phyloP scores from a whole-genome alignment of 345 rosid species.

The Laguncularia racemosa region DNA sequence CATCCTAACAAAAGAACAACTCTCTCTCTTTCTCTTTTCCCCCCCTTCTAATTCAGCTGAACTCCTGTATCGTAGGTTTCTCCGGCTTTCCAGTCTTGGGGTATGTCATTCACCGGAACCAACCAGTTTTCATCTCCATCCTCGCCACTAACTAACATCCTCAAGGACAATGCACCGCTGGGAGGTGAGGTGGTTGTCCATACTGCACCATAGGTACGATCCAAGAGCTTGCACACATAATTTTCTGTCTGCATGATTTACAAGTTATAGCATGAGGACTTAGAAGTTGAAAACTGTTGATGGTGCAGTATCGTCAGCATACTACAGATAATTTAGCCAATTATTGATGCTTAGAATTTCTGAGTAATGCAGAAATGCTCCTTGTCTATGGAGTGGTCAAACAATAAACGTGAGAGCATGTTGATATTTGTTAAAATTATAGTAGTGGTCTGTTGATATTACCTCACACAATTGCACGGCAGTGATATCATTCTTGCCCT shows the following conservation, averaged over 20 bases:
- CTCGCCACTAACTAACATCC: constrained; percentile 52
- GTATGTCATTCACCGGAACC: constrained; percentile 52
- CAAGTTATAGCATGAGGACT: too few species aligned
- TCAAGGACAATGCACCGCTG: constrained; percentile 42
- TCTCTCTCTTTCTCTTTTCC: not conserved
- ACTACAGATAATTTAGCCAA: too few species aligned
- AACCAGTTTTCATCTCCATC: constrained; percentile 62
- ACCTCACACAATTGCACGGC: constrained; percentile 78
- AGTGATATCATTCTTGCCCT: constrained; percentile 56
- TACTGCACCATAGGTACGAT: constrained; percentile 41
- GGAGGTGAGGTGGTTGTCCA: constrained; percentile 58
- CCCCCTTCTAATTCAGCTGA: constrained; percentile 24
- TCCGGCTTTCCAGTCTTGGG: constrained; percentile 57
- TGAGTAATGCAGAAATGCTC: not conserved
- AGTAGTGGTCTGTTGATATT: not conserved
- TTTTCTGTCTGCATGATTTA: constrained; percentile 35
- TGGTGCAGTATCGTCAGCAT: too few species aligned
- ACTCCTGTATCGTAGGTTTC: constrained; percentile 53
- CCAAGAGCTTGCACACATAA: constrained; percentile 47
- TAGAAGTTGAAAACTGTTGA: too few species aligned
- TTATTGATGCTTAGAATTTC: too few species aligned
- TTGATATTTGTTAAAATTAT: not conserved
- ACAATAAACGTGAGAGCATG: not conserved
- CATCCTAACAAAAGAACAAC: not conserved
- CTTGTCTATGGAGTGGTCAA: not conserved